Percentiles rank a stretch among this genome's conserved stretches.
These are phyloP conservation scores for Actinidia chinensis DNA, from an alignment of 179 eudicot species.

Conservation along the genomic window DNA sequence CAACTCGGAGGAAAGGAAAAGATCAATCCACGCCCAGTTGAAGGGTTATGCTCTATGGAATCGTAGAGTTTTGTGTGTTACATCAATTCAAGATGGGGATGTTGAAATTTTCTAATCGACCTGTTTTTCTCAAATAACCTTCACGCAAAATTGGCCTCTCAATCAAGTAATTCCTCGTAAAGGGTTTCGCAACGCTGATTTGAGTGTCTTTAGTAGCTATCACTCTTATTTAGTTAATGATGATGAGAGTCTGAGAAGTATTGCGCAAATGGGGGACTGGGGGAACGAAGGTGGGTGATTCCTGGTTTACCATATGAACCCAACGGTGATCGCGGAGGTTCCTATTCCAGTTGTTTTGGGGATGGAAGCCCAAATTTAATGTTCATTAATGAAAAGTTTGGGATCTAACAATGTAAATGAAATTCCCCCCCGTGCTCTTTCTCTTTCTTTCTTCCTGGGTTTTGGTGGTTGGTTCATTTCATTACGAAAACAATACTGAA, in stretches of 20 bases:
- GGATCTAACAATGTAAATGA: neutral
- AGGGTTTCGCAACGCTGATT: conserved; percentile 30
- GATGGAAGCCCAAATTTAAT: conserved; percentile 82
- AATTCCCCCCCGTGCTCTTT: no score
- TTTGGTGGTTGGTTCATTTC: no score
- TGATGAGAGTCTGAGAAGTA: conserved; percentile 36
- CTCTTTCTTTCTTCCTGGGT: no score
- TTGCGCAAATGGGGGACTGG: conserved; percentile 37
- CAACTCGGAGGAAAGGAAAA: conserved; percentile 26
- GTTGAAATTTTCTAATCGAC: conserved; percentile 22
- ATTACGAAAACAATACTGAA: no score
- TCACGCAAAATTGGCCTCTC: conserved; percentile 18
- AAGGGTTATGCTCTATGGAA: conserved; percentile 29
- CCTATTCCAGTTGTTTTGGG: conserved; percentile 67
- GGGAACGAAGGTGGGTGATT: conserved; percentile 53
- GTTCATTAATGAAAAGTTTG: conserved; percentile 77
- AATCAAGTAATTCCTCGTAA: conserved; percentile 26
- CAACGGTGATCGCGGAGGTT: conserved; percentile 55
- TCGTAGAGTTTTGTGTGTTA: conserved; percentile 18
- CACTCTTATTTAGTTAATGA: conserved; percentile 51
- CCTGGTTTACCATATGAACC: conserved; percentile 76
- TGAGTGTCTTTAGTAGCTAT: conserved; percentile 39
- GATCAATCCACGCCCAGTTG: conserved; percentile 17
- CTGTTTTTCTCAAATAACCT: conserved; percentile 24
- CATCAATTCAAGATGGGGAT: conserved; percentile 18